Percentiles rank a stretch among this genome's conserved stretches.
Conservation (phyloP, 306 rosid species). For the Vicia villosa region DNA sequence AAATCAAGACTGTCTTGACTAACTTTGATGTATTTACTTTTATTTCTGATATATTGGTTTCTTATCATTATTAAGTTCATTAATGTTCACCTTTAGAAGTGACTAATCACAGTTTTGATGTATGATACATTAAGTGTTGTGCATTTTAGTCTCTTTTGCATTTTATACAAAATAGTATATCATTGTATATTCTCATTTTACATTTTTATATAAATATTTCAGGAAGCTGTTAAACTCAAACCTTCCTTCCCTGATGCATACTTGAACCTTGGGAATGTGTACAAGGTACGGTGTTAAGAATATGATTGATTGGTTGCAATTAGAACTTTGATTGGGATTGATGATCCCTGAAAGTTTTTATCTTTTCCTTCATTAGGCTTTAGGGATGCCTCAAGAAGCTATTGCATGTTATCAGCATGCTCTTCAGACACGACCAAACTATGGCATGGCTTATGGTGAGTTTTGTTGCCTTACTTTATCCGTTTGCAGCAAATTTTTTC, state of each 20-base stretch:
- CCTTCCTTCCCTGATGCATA: slow-evolving; percentile 99
- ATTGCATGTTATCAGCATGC: slow-evolving; percentile 92
- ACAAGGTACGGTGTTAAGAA: slow-evolving; percentile 76
- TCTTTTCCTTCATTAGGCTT: slow-evolving; percentile 68
- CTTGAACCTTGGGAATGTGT: slow-evolving; percentile 96
- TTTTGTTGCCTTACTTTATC: slow-evolving; percentile 16
- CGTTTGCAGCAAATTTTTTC: slow-evolving; percentile 20
- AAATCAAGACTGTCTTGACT: not conserved
- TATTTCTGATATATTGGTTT: not conserved
- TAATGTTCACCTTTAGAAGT: not conserved
- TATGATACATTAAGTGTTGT: not conserved
- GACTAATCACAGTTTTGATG: not conserved
- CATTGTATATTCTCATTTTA: slow-evolving; percentile 19
- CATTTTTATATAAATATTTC: slow-evolving; percentile 14
- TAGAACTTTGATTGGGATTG: slow-evolving; percentile 45
- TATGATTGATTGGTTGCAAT: slow-evolving; percentile 52
- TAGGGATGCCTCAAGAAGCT: slow-evolving; percentile 96
- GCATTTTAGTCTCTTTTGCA: not conserved
- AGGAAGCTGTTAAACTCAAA: slow-evolving; percentile 98
- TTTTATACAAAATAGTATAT: not conserved
- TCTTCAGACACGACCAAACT: slow-evolving; percentile 84
- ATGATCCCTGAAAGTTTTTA: slow-evolving; percentile 45
- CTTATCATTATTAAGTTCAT: not conserved
- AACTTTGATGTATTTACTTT: not conserved
- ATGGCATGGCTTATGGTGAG: slow-evolving; percentile 94